These are phyloP conservation scores for Nicotiana undulata DNA, from an alignment of 257 asterid genomes.

Conservation along the genomic window DNA sequence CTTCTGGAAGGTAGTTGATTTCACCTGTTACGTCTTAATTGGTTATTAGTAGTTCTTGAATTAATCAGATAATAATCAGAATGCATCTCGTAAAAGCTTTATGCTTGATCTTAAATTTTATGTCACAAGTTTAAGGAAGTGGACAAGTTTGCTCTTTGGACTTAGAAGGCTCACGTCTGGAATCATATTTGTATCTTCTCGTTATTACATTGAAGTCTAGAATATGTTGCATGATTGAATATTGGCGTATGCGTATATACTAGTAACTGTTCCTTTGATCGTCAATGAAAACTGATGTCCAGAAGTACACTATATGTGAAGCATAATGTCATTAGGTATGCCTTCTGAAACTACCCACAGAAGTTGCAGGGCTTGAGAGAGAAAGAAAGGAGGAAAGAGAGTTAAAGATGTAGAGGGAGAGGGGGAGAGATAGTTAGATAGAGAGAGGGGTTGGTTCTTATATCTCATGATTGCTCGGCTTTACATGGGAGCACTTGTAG, in stretches of 20 bases:
- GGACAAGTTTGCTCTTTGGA: not conserved
- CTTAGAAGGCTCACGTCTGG: not conserved
- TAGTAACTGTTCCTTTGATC: not conserved
- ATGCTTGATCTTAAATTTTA: not conserved
- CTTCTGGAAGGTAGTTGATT: constrained; percentile 79
- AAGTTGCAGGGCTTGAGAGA: not conserved
- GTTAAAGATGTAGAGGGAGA: not conserved
- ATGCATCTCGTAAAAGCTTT: not conserved
- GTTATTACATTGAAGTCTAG: not conserved
- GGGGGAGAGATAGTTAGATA: not conserved
- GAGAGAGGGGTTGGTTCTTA: too few relatives aligned
- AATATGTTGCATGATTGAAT: not conserved
- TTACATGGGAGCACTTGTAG: not conserved
- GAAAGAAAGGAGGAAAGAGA: too few relatives aligned
- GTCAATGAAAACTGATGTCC: not conserved
- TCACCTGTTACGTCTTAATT: constrained; percentile 7
- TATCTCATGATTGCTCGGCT: too few relatives aligned
- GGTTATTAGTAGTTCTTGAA: not conserved
- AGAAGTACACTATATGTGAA: not conserved
- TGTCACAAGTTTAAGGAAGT: not conserved
- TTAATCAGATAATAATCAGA: not conserved
- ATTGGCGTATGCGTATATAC: not conserved
- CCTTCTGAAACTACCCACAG: not conserved
- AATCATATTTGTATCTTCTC: not conserved
- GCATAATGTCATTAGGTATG: not conserved